Percentiles rank a stretch among this genome's conserved stretches.
These are phyloP conservation scores for Neonectria punicea DNA, from an alignment of 2,329 filamentous ascomycete genomes.

Conservation along the genomic window DNA sequence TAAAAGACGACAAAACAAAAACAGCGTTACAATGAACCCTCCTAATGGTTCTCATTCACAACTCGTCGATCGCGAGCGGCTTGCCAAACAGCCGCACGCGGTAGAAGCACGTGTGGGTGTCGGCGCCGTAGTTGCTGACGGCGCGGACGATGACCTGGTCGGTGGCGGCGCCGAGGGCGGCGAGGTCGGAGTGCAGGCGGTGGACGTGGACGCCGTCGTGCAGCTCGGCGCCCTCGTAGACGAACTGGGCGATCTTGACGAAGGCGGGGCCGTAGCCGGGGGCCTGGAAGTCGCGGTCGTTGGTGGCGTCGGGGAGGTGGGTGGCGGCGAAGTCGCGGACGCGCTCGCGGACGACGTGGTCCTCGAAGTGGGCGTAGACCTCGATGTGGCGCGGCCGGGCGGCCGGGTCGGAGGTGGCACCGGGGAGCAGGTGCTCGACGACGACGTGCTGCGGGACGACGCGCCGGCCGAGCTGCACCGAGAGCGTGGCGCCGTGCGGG, in stretches of 20 bases:
- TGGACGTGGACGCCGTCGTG: conserved; percentile 64
- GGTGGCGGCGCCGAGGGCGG: conserved; percentile 59
- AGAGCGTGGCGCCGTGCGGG: conserved; percentile 70
- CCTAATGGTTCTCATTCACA: too few relatives aligned
- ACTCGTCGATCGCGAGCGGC: not conserved
- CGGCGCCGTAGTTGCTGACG: conserved; percentile 67
- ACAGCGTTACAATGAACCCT: not conserved
- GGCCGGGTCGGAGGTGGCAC: conserved; percentile 69
- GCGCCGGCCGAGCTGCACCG: conserved; percentile 66
- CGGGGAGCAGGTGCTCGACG: conserved; percentile 75
- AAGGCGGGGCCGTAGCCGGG: conserved; percentile 52
- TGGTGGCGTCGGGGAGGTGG: conserved; percentile 51
- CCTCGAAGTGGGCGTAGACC: conserved; percentile 70
- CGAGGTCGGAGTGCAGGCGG: conserved; percentile 61
- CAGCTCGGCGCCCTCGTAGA: conserved; percentile 58
- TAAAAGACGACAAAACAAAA: conserved; percentile 6
- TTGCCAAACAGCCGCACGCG: conserved; percentile 66
- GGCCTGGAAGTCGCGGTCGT: conserved; percentile 44
- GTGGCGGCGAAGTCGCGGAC: conserved; percentile 56
- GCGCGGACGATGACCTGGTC: conserved; percentile 65
- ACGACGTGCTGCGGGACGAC: conserved; percentile 76
- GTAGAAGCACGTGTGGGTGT: conserved; percentile 73
- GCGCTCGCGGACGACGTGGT: conserved; percentile 53
- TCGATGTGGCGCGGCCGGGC: conserved; percentile 76
- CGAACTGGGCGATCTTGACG: conserved; percentile 68